Base-by-base conservation (phyloP, 75 land plant genomes). In the Pinus tabuliformis region DNA sequence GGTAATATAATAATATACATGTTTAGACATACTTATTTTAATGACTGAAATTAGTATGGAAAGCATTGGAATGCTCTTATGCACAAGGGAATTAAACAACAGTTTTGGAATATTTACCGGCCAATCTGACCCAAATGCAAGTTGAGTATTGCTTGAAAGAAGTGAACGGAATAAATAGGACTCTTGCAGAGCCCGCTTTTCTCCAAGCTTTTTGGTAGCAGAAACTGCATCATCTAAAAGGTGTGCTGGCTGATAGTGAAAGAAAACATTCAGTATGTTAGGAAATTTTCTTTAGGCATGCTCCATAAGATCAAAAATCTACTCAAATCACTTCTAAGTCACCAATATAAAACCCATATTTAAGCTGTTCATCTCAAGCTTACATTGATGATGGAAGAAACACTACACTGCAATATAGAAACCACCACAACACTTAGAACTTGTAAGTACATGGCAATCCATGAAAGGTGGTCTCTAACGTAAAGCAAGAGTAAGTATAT, bases 41-140 rank as follows among this genome's bases (percentile, higher is more conserved):
- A 42, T 42, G n/a, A 68, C n/a, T 39, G 22, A 3, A 68, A 68
- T 13, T 37, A 3, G 12, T n/a, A 42, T 39, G 18, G 39, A 68
- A 37, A 68, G 22, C 49, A 68, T 37, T 45, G 8, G 39, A 66
- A n/a, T 68, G 8, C 45, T 37, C 71, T 56, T 58, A 73, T 4
- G 16, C 20, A 52, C n/a, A 18, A 58, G 36, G 13, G 17, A 2
- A 68, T 36, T 64, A 64, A 64, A 1, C 18, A 36, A 64, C 6
- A 37, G 2, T 33, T 64, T 33, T 64, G 42, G 2, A 68, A 42
- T 42, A 22, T 91, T 84, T 75, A 95, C 98, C 5, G 91, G 96
- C 93, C 96, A 95, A 70, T 95, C 98, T 72, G 98, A 95, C 58
- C 98, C 98, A 77, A 93, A 84, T 56, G 93, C 90, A 36, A 95